phyloP scores from a whole-genome alignment of 345 rosid species.

The Sonneratia alba region DNA sequence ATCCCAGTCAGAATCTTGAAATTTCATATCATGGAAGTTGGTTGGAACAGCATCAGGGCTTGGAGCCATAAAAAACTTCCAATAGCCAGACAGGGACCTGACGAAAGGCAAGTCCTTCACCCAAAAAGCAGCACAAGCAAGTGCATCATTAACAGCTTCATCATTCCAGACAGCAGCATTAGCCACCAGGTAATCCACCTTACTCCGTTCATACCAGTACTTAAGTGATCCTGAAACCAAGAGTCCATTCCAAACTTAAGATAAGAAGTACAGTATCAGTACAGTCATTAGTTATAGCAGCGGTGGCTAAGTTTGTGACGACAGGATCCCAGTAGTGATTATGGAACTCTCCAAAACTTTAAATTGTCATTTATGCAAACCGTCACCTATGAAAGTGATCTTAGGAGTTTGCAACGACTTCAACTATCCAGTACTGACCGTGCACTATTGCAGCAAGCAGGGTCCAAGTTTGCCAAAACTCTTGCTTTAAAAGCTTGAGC shows the following conservation, averaged over 20 bases:
- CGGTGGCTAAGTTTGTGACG: not conserved
- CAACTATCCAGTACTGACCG: not conserved
- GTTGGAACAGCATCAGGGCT: constrained; percentile 49
- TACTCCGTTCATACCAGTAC: constrained; percentile 74
- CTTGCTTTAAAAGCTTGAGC: not conserved
- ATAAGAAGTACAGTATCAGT: not conserved
- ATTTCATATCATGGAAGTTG: constrained; percentile 41
- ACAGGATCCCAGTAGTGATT: not conserved
- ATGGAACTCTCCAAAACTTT: not conserved
- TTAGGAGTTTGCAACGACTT: not conserved
- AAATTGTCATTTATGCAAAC: not conserved
- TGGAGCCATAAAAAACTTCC: constrained; percentile 83
- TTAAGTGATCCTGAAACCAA: constrained; percentile 54
- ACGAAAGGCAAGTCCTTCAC: constrained; percentile 73
- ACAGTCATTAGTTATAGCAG: not conserved
- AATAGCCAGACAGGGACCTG: constrained; percentile 71
- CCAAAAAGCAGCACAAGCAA: constrained; percentile 72
- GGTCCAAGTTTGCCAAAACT: not conserved
- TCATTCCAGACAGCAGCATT: constrained; percentile 85
- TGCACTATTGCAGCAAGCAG: not conserved
- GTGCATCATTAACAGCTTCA: constrained; percentile 65
- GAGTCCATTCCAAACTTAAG: not conserved
- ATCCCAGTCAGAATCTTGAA: constrained; percentile 68
- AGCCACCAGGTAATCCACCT: constrained; percentile 54
- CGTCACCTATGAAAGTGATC: not conserved